Base-by-base conservation (phyloP, 805 yeast genomes). In the Cyberlindnera misumaiensis region DNA sequence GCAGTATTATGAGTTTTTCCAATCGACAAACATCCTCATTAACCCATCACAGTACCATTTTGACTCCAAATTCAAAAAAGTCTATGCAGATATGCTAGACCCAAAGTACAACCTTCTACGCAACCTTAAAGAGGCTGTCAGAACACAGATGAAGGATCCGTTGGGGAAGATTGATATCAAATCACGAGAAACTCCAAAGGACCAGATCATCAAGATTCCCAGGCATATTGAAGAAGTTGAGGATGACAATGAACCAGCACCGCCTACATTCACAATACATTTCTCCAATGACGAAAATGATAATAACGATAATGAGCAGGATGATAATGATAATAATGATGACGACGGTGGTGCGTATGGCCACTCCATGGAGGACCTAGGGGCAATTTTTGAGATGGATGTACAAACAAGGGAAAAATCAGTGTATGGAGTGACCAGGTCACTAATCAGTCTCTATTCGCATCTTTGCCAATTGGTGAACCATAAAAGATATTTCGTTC, bases 381-480 rank as follows among this genome's bases (percentile, higher is more conserved):
- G 12, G 4, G 31, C 18, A 13, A 14, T 17, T 16, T 34, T 34
- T 15, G 20, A 26, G n/a, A 15, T 33, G 7, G 27, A 34, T n/a
- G 4, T 34, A 11, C 12, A 16, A 11, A 22, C 16, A 27, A 34
- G 4, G 26, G 20, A 13, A 6, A 8, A 29, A 3, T 36, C 52
- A 8, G 38, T 45, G 0, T 50, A 39, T 35, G 54, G 55, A 1
- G 33, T 53, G 8, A 46, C 52, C 6, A 14, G 27, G 11, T 30
- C 37, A n/a, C 51, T 71, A 32, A 34, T 70, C 5, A 55, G 49
- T 8, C 41, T 70, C 7, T 67, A 66, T 41, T 47, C 55, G 28
- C 67, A 67, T 35, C 52, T 63, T 5, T 56, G 67, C 9, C 67
- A 68, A 30, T 51, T 72, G 31, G 60, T 74, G 5, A 70, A 71